phyloP scores from a whole-genome alignment of 2,329 filamentous ascomycete genomes.

The Epichloe baconii region DNA sequence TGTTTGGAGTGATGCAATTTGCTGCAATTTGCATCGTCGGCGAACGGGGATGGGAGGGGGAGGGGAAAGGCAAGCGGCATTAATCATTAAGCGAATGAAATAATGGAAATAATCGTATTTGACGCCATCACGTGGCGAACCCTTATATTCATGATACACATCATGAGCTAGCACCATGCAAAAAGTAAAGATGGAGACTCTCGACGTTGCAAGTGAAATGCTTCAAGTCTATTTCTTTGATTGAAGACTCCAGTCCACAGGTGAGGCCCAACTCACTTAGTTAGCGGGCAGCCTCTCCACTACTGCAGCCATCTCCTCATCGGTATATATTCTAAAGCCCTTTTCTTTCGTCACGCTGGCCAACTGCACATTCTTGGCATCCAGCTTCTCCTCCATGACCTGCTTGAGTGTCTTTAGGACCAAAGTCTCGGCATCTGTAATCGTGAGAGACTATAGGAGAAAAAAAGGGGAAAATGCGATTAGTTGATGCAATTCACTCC shows the following conservation, averaged over 20 bases:
- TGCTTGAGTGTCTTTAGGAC: constrained; percentile 98
- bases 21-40: neutral
- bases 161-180: neutral
- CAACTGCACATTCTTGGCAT: constrained; percentile 96
- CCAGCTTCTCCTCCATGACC: constrained; percentile 99
- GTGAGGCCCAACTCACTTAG: constrained; percentile 21
- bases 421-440: constrained; percentile 84
- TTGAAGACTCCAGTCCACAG: neutral
- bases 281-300: constrained; percentile 70
- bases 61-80: neutral
- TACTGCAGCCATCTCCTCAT: constrained; percentile 91
- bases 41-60: neutral
- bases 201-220: neutral
- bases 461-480: neutral
- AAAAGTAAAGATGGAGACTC: neutral
- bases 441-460: constrained; percentile 60
- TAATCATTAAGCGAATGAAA: neutral
- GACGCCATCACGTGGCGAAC: constrained; percentile 8
- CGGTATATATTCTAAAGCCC: constrained; percentile 96
- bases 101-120: constrained; percentile 2
- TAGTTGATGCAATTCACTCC: neutral
- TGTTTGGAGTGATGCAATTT: neutral
- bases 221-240: constrained; percentile 8
- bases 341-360: constrained; percentile 96
- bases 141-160: constrained; percentile 20